Evolutionary conservation across 2,329 filamentous ascomycete genomes (phyloP), one percentile per base, ranked within the genome.

Genomic region (Verticillium dahliae): DNA sequence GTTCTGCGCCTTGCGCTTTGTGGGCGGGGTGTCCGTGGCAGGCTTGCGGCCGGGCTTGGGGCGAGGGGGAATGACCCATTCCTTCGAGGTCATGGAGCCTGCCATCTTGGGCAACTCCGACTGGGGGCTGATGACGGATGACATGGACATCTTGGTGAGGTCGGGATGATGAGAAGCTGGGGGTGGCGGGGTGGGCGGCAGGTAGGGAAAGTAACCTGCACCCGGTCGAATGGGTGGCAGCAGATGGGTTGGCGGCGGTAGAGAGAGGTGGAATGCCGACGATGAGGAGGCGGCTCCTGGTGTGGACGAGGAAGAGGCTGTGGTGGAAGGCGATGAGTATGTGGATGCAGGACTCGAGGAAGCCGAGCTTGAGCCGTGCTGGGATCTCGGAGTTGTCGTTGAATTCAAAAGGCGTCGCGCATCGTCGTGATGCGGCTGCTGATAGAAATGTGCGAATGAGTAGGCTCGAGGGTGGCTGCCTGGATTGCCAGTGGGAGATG

Each of bases 1-100:
- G 74, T 98, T 98, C 78, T 98, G 95, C 1, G 91, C 90, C 80
- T 97, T 96, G 67, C 95, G 87, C 78, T 96, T 96, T 54, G 92
- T 96, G 1, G 91, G 90, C 14, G 93, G 92, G 59, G 93, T 96
- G 72, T 97, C 93, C 39, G 91, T 96, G 56, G 92, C 91, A 3
- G 94, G 93, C 81, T 98, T 98, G 68, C 94, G 87, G 57, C 94
- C 94, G 27, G 95, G 94, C 80, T 93, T 94, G 56, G 91, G 91
- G 63, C 91, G 84, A 34, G 91, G 91, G 31, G 91, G 91, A 55
- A 95, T 87, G 31, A 94, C 83, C 91, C 91, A 95, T 85, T 94
- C 90, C 74, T 88, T 93, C 69, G 85, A 90, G 39, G 90, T 94
- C 73, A 93, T 85, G 59, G 81, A 85, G 11, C 58, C 58, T 34